These are phyloP conservation scores for Dictyophora rubrovolvata DNA, from an alignment of 768 basidiomycete genomes.

Conservation along the genomic window DNA sequence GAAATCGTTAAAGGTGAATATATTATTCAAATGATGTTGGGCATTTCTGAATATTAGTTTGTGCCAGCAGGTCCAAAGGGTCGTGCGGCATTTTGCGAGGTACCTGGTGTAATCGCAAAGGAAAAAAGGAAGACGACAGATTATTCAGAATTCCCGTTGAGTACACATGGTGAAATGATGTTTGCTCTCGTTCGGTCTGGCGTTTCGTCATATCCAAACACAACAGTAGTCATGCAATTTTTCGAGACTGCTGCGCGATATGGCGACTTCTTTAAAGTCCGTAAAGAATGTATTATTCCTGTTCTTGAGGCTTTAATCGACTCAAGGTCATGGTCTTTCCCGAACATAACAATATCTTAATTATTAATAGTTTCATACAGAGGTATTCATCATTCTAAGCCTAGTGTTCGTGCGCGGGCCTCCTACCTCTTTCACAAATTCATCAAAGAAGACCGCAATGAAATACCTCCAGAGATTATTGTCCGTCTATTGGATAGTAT, in stretches of 20 bases:
- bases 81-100: constrained; percentile 75
- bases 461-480: constrained; percentile 66
- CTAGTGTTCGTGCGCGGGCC: constrained; percentile 60
- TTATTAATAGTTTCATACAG: constrained; percentile 29
- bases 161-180: constrained; percentile 84
- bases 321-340: constrained; percentile 42
- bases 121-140: constrained; percentile 58
- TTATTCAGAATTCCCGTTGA: constrained; percentile 75
- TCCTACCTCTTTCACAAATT: constrained; percentile 93
- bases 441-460: constrained; percentile 70
- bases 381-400: constrained; percentile 74
- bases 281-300: constrained; percentile 80
- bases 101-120: constrained; percentile 55
- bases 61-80: constrained; percentile 58
- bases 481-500: constrained; percentile 60
- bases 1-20: constrained; percentile 79
- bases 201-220: constrained; percentile 74
- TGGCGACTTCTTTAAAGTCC: constrained; percentile 91
- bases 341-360: background rate
- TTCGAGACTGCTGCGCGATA: constrained; percentile 92
- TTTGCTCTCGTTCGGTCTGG: constrained; percentile 74
- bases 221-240: constrained; percentile 77
- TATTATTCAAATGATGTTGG: background rate
- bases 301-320: constrained; percentile 85
- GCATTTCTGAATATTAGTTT: background rate